phyloP scores from a whole-genome alignment of 768 basidiomycete genomes.

The Termitomyces sp. region DNA sequence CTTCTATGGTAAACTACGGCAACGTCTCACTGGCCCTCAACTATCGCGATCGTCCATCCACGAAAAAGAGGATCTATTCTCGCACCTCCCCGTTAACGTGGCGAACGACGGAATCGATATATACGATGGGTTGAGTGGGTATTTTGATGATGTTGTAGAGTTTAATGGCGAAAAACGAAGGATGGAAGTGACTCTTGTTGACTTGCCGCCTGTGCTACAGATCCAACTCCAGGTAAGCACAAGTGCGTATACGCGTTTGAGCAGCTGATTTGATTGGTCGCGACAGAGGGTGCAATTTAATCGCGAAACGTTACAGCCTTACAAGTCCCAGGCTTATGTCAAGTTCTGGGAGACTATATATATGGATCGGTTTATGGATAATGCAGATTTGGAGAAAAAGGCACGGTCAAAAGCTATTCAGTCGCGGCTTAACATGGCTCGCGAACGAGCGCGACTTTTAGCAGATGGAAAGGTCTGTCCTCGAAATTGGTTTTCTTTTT shows the following conservation, averaged over 20 bases:
- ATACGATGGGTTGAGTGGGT: conserved; percentile 88
- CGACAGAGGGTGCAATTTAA: conserved; percentile 89
- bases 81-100: conserved; percentile 91
- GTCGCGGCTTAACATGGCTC: conserved; percentile 51
- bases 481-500: background rate
- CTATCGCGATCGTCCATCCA: conserved; percentile 55
- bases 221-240: conserved; percentile 83
- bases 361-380: conserved; percentile 90
- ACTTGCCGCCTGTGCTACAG: conserved; percentile 87
- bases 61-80: conserved; percentile 90
- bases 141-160: conserved; percentile 87
- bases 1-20: conserved; percentile 86
- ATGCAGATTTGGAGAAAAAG: conserved; percentile 66
- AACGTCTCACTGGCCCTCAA: conserved; percentile 37
- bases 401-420: conserved; percentile 67
- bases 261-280: background rate
- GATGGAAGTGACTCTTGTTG: conserved; percentile 83
- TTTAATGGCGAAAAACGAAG: conserved; percentile 82
- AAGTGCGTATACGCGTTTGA: conserved; percentile 13
- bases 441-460: conserved; percentile 65
- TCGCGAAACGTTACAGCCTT: conserved; percentile 82
- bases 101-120: conserved; percentile 85
- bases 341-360: conserved; percentile 83
- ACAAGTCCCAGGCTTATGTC: conserved; percentile 95
- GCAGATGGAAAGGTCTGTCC: conserved; percentile 64